Evolutionary conservation across 83 land plant genomes (phyloP).

Genomic region (Thuja plicata): DNA sequence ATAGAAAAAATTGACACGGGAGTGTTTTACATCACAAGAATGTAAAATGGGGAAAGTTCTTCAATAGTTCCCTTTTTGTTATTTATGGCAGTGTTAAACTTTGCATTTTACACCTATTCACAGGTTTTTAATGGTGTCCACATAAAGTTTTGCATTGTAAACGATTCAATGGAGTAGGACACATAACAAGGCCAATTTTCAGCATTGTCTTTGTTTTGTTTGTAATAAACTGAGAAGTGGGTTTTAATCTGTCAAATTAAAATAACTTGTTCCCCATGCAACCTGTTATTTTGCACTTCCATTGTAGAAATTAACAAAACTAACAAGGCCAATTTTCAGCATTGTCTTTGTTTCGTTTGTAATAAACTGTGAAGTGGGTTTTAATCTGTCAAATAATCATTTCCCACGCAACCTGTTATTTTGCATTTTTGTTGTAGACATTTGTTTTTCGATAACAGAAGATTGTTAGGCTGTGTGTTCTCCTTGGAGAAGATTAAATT

Average conservation of each 20-base stretch:
- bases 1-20: neutral
- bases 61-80: neutral
- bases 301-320: neutral
- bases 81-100: neutral
- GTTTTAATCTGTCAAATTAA: neutral
- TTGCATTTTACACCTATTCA: neutral
- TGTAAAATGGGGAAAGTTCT: neutral
- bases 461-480: neutral
- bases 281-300: neutral
- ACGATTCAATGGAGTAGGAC: neutral
- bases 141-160: neutral
- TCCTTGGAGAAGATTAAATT: neutral
- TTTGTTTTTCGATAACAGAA: neutral
- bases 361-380: neutral
- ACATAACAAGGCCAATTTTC: neutral
- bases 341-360: neutral
- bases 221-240: neutral
- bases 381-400: neutral
- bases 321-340: neutral
- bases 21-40: neutral
- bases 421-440: neutral
- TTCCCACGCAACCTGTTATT: no score
- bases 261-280: neutral
- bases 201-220: neutral
- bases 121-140: neutral